Percentiles rank a stretch among this genome's conserved stretches.
Evolutionary conservation across 2,329 filamentous ascomycete species (phyloP).

Genomic region (Curvularia sp.): DNA sequence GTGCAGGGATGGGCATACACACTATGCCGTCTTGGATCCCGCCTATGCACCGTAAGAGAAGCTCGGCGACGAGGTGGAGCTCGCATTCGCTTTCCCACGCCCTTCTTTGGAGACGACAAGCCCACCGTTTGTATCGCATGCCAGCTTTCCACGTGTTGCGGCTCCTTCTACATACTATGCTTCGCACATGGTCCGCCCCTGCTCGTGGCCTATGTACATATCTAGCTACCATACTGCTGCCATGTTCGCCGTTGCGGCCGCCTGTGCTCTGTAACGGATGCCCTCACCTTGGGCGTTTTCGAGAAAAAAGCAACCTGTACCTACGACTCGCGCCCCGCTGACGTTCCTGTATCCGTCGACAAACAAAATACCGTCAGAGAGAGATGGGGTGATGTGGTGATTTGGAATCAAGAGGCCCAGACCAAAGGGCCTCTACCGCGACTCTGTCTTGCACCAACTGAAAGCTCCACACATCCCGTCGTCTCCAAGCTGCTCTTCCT

Average conservation of each 20-base stretch:
- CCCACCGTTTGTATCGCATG: background rate
- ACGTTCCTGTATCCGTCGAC: background rate
- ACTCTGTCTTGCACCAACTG: background rate
- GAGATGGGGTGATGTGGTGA: background rate
- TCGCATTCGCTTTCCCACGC: conserved; percentile 24
- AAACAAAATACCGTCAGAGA: background rate
- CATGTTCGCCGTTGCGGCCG: background rate
- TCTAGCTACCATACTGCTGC: background rate
- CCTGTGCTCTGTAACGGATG: background rate
- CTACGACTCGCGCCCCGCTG: background rate
- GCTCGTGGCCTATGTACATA: background rate
- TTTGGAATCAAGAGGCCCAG: background rate
- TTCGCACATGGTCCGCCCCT: background rate
- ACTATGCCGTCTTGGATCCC: conserved; percentile 13
- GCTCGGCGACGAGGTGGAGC: conserved; percentile 1
- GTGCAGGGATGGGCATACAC: conserved; percentile 9
- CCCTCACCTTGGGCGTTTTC: background rate
- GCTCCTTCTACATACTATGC: background rate
- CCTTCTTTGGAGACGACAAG: background rate
- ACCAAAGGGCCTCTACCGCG: background rate
- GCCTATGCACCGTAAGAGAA: background rate
- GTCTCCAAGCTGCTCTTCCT: background rate
- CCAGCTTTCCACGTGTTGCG: background rate
- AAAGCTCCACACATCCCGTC: background rate
- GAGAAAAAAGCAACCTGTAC: background rate